A percentile compares a stretch with the other conserved stretches of the same genome.
Conservation (phyloP, 2,329 filamentous ascomycete genomes). For the Xylaria sp. region DNA sequence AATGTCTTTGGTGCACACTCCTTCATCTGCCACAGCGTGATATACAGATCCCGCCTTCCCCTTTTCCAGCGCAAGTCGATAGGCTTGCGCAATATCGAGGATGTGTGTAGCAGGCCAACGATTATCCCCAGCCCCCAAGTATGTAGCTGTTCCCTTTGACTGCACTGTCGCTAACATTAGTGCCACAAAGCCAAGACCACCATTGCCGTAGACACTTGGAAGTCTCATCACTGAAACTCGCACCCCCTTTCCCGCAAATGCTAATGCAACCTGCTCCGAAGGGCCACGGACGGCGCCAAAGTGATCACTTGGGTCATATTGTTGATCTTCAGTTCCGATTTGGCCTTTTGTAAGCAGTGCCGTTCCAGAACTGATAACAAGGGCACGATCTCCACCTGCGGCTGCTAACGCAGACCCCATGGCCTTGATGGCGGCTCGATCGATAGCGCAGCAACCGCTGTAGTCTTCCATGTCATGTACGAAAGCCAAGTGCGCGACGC, state of each 20-base stretch:
- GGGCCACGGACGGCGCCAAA: constrained; percentile 24
- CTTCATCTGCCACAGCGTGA: constrained; percentile 28
- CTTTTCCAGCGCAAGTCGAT: constrained; percentile 28
- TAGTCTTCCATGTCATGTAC: constrained; percentile 22
- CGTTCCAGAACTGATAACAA: constrained; percentile 31
- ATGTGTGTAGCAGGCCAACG: constrained; percentile 27
- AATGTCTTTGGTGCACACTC: constrained; percentile 17
- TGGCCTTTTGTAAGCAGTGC: constrained; percentile 22
- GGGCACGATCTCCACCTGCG: constrained; percentile 16
- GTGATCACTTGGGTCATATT: constrained; percentile 16
- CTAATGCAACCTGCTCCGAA: constrained; percentile 14
- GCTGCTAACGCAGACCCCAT: constrained; percentile 24
- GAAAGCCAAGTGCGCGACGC: constrained; percentile 28
- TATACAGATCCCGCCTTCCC: constrained; percentile 22
- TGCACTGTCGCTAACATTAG: constrained; percentile 18
- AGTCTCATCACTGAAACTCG: constrained; percentile 31
- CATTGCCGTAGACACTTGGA: constrained; percentile 25
- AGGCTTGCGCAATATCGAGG: constrained; percentile 24
- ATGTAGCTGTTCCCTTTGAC: constrained; percentile 3
- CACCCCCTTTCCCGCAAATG: constrained; percentile 24
- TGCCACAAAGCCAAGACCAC: constrained; percentile 23
- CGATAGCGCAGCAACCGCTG: constrained; percentile 17
- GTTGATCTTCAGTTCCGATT: constrained; percentile 16
- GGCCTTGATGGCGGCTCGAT: constrained; percentile 29
- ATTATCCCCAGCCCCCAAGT: constrained; percentile 22